These are phyloP conservation scores for Yamadazyma diospyri DNA, from an alignment of 1,139 yeast genomes.

Conservation along the genomic window DNA sequence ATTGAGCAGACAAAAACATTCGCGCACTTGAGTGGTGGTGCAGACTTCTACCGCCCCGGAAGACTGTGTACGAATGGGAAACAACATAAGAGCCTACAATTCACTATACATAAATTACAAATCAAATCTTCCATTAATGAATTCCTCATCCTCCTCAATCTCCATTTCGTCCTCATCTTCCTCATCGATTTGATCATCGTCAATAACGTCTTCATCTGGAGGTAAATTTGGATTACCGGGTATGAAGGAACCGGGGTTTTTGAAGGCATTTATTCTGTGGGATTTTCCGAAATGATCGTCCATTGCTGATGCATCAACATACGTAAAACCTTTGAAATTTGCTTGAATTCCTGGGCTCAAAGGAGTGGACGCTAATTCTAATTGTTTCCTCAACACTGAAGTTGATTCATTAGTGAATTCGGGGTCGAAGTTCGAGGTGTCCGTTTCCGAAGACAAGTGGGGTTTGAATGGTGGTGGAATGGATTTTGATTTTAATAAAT, in stretches of 20 bases:
- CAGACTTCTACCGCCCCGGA: no score
- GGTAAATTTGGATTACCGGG: constrained; percentile 78
- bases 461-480: constrained; percentile 99
- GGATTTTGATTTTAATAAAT: constrained; percentile 66
- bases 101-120: constrained; percentile 31
- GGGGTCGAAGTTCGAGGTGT: constrained; percentile 94
- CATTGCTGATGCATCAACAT: constrained; percentile 91
- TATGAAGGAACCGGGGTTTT: constrained; percentile 67
- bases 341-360: constrained; percentile 93
- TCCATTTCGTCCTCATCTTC: constrained; percentile 49
- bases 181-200: constrained; percentile 66
- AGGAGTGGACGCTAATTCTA: constrained; percentile 72
- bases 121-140: constrained; percentile 87
- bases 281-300: constrained; percentile 70
- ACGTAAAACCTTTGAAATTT: constrained; percentile 92
- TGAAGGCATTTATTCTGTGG: constrained; percentile 44
- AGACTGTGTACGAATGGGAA: not conserved
- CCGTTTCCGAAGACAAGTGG: constrained; percentile 83
- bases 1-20: no score
- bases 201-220: constrained; percentile 80
- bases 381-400: constrained; percentile 66
- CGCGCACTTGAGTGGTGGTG: no score
- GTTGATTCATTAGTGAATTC: constrained; percentile 93
- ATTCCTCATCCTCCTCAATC: constrained; percentile 63
- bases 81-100: not conserved